These are phyloP conservation scores for Nothophytophthora sp. DNA, from an alignment of 352 stramenopile genomes.

Conservation along the genomic window DNA sequence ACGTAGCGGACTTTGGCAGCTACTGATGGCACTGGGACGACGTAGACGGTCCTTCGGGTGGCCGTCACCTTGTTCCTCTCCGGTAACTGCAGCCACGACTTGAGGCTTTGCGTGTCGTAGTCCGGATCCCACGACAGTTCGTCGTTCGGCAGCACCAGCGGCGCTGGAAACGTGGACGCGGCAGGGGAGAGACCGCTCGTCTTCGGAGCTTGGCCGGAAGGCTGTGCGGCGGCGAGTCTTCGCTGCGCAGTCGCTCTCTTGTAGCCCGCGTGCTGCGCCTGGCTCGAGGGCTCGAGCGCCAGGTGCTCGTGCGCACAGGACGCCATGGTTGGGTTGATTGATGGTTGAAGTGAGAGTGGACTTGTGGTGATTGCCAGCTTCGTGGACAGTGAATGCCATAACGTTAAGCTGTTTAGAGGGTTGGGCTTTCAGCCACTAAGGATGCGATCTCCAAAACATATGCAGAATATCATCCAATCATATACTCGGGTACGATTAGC, in stretches of 20 bases:
- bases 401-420: too few relatives aligned
- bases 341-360: too few relatives aligned
- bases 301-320: conserved; percentile 12
- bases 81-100: conserved; percentile 17
- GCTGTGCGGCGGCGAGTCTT: conserved; percentile 5
- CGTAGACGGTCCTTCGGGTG: conserved; percentile 18
- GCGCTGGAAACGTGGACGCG: conserved; percentile 10
- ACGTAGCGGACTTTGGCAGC: conserved; percentile 13
- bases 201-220: conserved; percentile 11
- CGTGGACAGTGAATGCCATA: too few relatives aligned
- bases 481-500: too few relatives aligned
- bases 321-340: too few relatives aligned
- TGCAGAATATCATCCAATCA: too few relatives aligned
- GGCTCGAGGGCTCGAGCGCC: conserved; percentile 10
- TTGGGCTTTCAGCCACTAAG: too few relatives aligned
- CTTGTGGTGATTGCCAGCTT: too few relatives aligned
- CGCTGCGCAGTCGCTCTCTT: conserved; percentile 6
- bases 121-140: conserved; percentile 19
- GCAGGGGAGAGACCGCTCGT: neutral
- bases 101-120: conserved; percentile 19
- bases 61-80: conserved; percentile 18
- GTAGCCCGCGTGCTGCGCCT: conserved; percentile 13
- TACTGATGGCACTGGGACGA: conserved; percentile 16
- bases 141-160: conserved; percentile 14
- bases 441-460: too few relatives aligned